Evolutionary conservation across 2,329 filamentous ascomycete species (phyloP).

Genomic region (Coleophoma crateriformis): DNA sequence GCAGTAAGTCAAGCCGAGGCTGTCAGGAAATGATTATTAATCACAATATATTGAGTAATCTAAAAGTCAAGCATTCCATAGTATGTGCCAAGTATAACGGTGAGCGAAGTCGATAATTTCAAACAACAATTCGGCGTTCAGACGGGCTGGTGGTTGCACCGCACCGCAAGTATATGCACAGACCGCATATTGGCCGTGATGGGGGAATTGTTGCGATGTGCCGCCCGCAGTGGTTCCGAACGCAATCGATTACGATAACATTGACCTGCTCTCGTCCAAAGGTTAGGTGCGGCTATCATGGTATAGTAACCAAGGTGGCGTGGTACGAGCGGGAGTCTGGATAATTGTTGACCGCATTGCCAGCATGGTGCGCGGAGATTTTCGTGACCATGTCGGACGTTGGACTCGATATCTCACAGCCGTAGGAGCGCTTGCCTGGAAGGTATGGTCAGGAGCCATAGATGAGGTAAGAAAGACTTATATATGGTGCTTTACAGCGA

Average conservation of each 20-base stretch:
- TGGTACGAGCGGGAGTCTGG: constrained; percentile 38
- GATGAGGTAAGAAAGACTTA: constrained; percentile 37
- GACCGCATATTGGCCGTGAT: no score
- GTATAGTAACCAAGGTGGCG: constrained; percentile 36
- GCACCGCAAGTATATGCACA: no score
- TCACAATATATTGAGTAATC: neutral
- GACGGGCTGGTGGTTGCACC: no score
- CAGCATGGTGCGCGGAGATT: constrained; percentile 21
- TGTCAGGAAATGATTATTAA: neutral
- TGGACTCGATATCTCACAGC: constrained; percentile 9
- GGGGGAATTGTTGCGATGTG: no score
- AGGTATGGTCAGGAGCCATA: constrained; percentile 35
- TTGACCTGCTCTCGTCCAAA: constrained; percentile 2
- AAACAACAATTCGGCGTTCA: no score
- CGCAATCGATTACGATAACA: constrained; percentile 29
- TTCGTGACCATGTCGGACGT: constrained; percentile 4
- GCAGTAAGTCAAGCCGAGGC: neutral
- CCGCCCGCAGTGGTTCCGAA: constrained; percentile 32
- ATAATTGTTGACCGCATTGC: constrained; percentile 42
- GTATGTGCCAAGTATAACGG: no score
- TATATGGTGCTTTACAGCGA: constrained; percentile 26
- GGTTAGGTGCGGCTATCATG: constrained; percentile 15
- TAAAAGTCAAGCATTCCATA: no score
- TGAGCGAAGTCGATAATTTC: no score
- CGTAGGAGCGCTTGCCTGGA: constrained; percentile 32